A percentile compares a stretch with the other conserved stretches of the same genome.
Evolutionary conservation across 495 filamentous ascomycete species (phyloP).

Genomic region (Penicillium cosmopolitanum): DNA sequence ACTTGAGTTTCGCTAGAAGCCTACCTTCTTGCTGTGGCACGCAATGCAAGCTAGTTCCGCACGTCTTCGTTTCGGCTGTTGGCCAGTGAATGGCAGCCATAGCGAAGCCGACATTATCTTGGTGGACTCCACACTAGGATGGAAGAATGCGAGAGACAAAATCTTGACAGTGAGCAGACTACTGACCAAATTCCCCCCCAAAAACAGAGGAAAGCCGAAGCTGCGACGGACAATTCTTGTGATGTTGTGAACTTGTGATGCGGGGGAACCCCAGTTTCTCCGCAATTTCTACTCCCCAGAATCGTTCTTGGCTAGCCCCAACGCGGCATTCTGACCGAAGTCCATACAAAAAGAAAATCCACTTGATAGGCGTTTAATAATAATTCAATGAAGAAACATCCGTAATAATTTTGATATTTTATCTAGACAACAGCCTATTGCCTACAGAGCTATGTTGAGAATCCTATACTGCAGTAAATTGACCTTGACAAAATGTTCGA

Average conservation of each 20-base stretch:
- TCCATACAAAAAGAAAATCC: neutral
- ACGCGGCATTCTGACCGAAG: slow-evolving; percentile 1
- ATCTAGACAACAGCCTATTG: too few relatives aligned
- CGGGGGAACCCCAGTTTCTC: slow-evolving; percentile 7
- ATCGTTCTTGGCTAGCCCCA: neutral
- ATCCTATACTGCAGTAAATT: too few relatives aligned
- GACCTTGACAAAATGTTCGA: neutral
- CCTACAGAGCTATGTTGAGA: too few relatives aligned
- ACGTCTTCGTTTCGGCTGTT: slow-evolving; percentile 34
- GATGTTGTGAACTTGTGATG: neutral
- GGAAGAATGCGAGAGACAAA: neutral
- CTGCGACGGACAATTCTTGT: neutral
- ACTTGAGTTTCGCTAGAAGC: neutral
- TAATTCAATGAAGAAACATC: neutral
- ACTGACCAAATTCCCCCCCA: neutral
- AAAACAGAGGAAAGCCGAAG: neutral
- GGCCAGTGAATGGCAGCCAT: slow-evolving; percentile 24
- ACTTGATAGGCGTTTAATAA: neutral
- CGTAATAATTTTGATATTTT: too few relatives aligned
- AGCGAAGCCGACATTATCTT: slow-evolving; percentile 13
- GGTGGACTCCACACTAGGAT: neutral
- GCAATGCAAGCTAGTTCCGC: slow-evolving; percentile 38
- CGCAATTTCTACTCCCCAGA: neutral
- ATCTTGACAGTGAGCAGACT: neutral
- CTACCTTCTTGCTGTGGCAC: slow-evolving; percentile 42